phyloP scores from a whole-genome alignment of 768 basidiomycete genomes.

The Macrolepiota albuminosa region DNA sequence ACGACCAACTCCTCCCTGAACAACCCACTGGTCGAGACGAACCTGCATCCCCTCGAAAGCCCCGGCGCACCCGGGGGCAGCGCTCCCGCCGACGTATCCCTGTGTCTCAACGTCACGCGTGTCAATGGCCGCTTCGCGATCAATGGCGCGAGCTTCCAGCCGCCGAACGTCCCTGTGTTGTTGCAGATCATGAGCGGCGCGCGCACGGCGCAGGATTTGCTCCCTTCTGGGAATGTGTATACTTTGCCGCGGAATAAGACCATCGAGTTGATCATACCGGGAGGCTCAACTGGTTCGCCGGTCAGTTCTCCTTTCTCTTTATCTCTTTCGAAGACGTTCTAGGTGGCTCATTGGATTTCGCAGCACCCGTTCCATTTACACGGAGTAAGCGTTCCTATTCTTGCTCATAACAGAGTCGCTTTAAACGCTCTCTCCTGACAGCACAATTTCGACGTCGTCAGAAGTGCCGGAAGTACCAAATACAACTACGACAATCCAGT shows the following conservation, averaged over 20 bases:
- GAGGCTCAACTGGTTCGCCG: constrained; percentile 25
- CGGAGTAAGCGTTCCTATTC: constrained; percentile 16
- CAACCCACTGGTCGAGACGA: not conserved
- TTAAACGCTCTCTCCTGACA: not conserved
- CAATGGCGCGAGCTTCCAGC: not conserved
- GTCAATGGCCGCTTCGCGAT: not conserved
- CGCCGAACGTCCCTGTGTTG: not conserved
- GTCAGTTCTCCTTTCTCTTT: constrained; percentile 5
- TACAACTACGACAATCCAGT: constrained; percentile 43
- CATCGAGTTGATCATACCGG: constrained; percentile 41
- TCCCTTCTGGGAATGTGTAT: constrained; percentile 36
- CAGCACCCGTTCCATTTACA: constrained; percentile 27
- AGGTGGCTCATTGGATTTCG: constrained; percentile 1
- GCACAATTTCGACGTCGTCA: constrained; percentile 35
- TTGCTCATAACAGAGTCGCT: not conserved
- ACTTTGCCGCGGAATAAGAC: constrained; percentile 37
- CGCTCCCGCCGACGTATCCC: not conserved
- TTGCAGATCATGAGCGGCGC: constrained; percentile 5
- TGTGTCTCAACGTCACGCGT: not conserved
- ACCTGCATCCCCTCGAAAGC: not conserved
- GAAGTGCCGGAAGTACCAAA: constrained; percentile 21
- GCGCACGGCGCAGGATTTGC: constrained; percentile 15
- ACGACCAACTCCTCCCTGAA: not conserved
- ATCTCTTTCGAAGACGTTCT: not conserved
- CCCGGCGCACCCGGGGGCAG: constrained; percentile 2